A percentile compares a stretch with the other conserved stretches of the same genome.
Evolutionary conservation across 106 monocot species (phyloP).

Genomic region (Acorus gramineus): DNA sequence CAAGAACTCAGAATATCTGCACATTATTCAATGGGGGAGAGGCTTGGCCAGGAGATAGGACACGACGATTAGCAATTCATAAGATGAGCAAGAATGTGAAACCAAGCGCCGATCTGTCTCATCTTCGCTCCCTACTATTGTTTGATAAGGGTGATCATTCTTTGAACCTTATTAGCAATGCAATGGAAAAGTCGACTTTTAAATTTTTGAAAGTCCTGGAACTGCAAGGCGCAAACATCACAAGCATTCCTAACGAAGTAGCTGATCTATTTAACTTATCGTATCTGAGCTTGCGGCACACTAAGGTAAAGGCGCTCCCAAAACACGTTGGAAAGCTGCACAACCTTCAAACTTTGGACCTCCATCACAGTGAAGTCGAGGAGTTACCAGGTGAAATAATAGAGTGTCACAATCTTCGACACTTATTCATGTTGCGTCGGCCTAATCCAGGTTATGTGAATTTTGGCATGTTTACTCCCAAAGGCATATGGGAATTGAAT

Average conservation of each 20-base stretch:
- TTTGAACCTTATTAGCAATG: background rate
- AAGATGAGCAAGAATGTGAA: background rate
- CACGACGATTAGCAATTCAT: conserved; percentile 12
- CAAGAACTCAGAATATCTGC: conserved; percentile 4
- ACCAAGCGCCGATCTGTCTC: background rate
- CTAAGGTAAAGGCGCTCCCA: background rate
- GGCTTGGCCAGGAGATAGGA: background rate
- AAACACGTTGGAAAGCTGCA: background rate
- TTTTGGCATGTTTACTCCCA: background rate
- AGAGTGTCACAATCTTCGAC: conserved; percentile 6
- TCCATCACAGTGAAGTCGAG: background rate
- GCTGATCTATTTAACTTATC: background rate
- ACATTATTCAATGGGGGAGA: background rate
- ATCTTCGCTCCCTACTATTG: conserved; percentile 7
- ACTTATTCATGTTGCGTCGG: background rate
- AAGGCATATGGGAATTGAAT: background rate
- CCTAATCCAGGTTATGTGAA: background rate
- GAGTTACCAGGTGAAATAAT: background rate
- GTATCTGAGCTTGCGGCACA: background rate
- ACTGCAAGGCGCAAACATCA: background rate
- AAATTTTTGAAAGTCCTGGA: conserved; percentile 13
- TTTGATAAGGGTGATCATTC: background rate
- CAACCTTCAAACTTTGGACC: conserved; percentile 5
- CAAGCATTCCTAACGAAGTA: background rate
- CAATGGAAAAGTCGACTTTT: background rate